Evolutionary conservation across 345 rosid species (phyloP).

Genomic region (Adansonia digitata): DNA sequence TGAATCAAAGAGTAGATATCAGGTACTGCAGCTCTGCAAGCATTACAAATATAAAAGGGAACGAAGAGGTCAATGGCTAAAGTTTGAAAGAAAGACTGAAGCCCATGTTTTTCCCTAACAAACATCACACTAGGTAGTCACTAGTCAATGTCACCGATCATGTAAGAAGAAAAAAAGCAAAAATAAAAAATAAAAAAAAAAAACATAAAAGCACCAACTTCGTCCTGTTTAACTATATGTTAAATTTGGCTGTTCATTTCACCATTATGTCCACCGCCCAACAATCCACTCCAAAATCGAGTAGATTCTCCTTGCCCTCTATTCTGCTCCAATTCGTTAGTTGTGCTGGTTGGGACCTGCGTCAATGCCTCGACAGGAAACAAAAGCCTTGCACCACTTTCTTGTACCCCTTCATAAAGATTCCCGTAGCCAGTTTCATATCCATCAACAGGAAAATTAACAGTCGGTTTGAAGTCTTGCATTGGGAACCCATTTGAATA

Average conservation of each 20-base stretch:
- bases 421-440: slow-evolving; percentile 24
- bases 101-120: not conserved
- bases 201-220: not conserved
- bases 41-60: not conserved
- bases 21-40: not conserved
- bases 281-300: slow-evolving; percentile 40
- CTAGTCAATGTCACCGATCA: not conserved
- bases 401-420: slow-evolving; percentile 24
- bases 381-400: slow-evolving; percentile 31
- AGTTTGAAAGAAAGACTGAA: not conserved
- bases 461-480: slow-evolving; percentile 38
- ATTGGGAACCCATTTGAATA: slow-evolving; percentile 26
- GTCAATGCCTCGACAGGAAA: slow-evolving; percentile 28
- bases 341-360: slow-evolving; percentile 18
- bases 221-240: not conserved
- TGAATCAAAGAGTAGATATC: not conserved
- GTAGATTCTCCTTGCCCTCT: slow-evolving; percentile 25
- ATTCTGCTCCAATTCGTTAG: slow-evolving; percentile 23
- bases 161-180: not conserved
- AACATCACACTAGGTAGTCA: not conserved
- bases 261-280: slow-evolving; percentile 27
- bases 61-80: not conserved
- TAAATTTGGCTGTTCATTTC: not conserved
- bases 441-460: slow-evolving; percentile 32
- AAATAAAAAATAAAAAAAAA: not conserved